phyloP scores from a whole-genome alignment of 805 yeast genomes.

The Starmerella apis region DNA sequence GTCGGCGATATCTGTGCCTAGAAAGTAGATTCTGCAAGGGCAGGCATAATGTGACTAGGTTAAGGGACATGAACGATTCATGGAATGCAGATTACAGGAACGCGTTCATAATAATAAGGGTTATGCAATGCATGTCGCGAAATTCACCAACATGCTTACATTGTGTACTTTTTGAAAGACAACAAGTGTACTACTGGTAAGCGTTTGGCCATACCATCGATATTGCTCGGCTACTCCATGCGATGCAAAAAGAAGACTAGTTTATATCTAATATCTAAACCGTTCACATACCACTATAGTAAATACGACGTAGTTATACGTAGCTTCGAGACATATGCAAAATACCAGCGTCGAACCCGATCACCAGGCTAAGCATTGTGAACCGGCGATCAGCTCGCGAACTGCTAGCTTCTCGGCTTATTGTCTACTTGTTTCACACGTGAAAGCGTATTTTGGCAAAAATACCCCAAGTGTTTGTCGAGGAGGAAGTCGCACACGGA shows the following conservation, averaged over 20 bases:
- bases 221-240: no score
- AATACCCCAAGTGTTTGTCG: neutral
- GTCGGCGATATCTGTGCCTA: neutral
- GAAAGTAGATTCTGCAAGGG: conserved; percentile 3
- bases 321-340: no score
- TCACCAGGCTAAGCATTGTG: neutral
- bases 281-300: no score
- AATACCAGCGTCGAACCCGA: no score
- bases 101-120: conserved; percentile 2
- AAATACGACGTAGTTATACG: no score
- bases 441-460: neutral
- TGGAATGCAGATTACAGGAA: conserved; percentile 6
- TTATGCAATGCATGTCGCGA: conserved; percentile 2
- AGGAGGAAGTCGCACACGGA: conserved; percentile 3
- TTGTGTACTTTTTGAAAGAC: no score
- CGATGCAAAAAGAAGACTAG: no score
- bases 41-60: no score
- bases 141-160: neutral
- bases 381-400: neutral
- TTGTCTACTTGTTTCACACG: neutral
- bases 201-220: no score
- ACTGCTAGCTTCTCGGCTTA: neutral
- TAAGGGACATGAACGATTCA: no score
- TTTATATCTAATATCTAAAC: no score
- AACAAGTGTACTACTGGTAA: no score